Evolutionary conservation across 441 rosid species (phyloP).

Genomic region (Sinapis alba): DNA sequence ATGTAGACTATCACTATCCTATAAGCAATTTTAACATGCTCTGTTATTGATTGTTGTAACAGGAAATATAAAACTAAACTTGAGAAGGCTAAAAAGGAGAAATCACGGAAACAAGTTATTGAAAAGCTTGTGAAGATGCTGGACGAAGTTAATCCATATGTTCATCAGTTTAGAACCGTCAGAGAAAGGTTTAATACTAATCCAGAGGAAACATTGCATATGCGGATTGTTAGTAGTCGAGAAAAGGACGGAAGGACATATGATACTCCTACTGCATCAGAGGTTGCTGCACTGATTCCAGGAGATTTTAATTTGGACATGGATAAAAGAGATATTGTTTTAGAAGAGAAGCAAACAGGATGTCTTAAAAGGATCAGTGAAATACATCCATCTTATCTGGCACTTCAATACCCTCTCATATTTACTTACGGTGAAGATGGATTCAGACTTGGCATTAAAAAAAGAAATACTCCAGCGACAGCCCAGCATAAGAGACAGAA

Average conservation of each 20-base stretch:
- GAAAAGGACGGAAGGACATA: not conserved
- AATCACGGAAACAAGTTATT: too few species aligned
- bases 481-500: not conserved
- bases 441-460: not conserved
- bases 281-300: not conserved
- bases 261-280: not conserved
- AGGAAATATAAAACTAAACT: too few species aligned
- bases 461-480: not conserved
- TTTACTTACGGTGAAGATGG: not conserved
- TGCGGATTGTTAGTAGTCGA: not conserved
- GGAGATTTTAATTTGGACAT: not conserved
- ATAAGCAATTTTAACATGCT: too few species aligned
- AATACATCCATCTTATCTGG: not conserved
- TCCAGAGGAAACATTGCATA: not conserved
- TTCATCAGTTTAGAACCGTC: too few species aligned
- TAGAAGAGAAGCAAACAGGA: not conserved
- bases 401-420: not conserved
- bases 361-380: not conserved
- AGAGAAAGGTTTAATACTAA: not conserved
- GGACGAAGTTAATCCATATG: not conserved
- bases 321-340: not conserved
- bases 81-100: too few species aligned
- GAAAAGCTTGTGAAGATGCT: too few species aligned
- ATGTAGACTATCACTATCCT: too few species aligned
- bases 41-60: too few species aligned